These are phyloP conservation scores for Epicoccum nigrum DNA, from an alignment of 2,329 filamentous ascomycete species.

Conservation along the genomic window DNA sequence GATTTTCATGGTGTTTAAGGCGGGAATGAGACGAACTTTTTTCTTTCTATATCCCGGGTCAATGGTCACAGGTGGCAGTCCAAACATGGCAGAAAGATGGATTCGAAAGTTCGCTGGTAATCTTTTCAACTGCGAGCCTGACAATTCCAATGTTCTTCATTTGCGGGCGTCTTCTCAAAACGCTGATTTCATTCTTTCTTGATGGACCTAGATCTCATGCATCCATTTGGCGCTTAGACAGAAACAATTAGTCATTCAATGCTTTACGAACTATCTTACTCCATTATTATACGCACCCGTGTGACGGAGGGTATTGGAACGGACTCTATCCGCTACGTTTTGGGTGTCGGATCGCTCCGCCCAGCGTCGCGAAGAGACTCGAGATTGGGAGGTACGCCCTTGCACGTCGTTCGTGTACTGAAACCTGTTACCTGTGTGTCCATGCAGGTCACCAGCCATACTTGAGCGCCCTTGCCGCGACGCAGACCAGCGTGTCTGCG, in stretches of 20 bases:
- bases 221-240: conserved; percentile 18
- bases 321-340: conserved; percentile 1
- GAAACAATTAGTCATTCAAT: conserved; percentile 16
- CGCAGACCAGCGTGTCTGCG: conserved; percentile 13
- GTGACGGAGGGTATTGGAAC: not conserved
- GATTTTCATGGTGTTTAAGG: conserved; percentile 40
- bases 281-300: not conserved
- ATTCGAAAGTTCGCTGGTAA: conserved; percentile 10
- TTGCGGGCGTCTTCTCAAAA: conserved; percentile 11
- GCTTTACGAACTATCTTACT: not conserved
- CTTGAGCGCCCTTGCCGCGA: conserved; percentile 7
- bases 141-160: conserved; percentile 8
- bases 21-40: conserved; percentile 22
- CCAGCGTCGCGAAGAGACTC: conserved; percentile 2
- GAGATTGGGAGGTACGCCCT: conserved; percentile 5
- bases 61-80: not conserved
- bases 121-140: conserved; percentile 12
- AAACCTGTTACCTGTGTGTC: conserved; percentile 16
- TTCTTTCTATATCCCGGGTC: conserved; percentile 18
- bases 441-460: conserved; percentile 11
- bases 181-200: conserved; percentile 6
- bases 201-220: conserved; percentile 15
- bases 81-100: conserved; percentile 4
- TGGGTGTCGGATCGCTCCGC: not conserved
- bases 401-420: conserved; percentile 15